phyloP scores from a whole-genome alignment of 2,329 filamentous ascomycete genomes.

The Leptoxyphium fumago region DNA sequence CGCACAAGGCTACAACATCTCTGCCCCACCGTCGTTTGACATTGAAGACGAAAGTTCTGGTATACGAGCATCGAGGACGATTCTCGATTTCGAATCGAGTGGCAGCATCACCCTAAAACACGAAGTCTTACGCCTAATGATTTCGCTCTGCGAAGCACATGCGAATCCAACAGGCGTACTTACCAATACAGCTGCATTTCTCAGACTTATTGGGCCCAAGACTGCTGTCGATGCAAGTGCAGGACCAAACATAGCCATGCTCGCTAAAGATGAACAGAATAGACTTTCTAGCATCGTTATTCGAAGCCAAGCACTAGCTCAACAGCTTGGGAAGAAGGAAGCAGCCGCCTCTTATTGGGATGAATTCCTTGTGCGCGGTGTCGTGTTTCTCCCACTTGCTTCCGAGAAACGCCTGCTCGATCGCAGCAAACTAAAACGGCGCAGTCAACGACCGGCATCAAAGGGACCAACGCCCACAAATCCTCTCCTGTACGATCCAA shows the following conservation, averaged over 20 bases:
- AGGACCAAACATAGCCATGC: slow-evolving; percentile 40
- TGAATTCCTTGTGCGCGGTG: slow-evolving; percentile 72
- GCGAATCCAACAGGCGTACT: slow-evolving; percentile 87
- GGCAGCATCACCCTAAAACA: slow-evolving; percentile 71
- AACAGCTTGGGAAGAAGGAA: slow-evolving; percentile 54
- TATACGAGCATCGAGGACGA: slow-evolving; percentile 2
- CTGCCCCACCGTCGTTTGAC: not conserved
- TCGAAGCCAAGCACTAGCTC: slow-evolving; percentile 65
- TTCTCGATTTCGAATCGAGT: slow-evolving; percentile 31
- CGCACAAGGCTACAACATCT: slow-evolving; percentile 9
- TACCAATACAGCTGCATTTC: slow-evolving; percentile 67
- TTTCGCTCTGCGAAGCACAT: slow-evolving; percentile 84
- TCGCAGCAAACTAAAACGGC: not conserved
- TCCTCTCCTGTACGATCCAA: slow-evolving; percentile 93
- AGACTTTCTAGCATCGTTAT: slow-evolving; percentile 73
- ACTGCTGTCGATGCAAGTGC: slow-evolving; percentile 13
- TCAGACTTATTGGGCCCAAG: slow-evolving; percentile 61
- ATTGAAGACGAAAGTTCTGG: slow-evolving; percentile 5
- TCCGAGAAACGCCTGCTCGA: slow-evolving; percentile 9
- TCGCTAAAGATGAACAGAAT: slow-evolving; percentile 70
- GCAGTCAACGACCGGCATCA: not conserved
- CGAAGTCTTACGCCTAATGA: slow-evolving; percentile 75
- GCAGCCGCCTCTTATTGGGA: slow-evolving; percentile 88
- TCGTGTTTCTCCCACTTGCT: slow-evolving; percentile 46
- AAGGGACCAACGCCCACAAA: slow-evolving; percentile 31